Base-by-base conservation (phyloP, 2,329 filamentous ascomycete genomes). In the Arthrobotrys pseudoclavata region DNA sequence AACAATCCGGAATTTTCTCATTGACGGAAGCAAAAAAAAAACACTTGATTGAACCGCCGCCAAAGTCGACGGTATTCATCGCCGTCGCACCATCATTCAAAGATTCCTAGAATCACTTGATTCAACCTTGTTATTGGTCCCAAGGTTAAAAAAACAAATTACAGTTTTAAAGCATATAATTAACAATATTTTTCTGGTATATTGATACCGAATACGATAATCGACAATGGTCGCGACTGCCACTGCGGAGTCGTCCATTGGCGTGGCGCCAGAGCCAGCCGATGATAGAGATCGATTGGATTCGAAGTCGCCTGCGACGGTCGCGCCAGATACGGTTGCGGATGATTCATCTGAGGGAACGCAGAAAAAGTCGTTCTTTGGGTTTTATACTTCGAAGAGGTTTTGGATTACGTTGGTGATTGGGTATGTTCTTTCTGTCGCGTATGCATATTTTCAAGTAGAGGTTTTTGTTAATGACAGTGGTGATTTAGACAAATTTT, bases 381-480 rank as follows among this genome's bases (percentile, higher is more conserved):
- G 91, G 50, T 98, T 96, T 85, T 86, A 98, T 79, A 88, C 87
- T 81, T 97, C 94, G 10, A 87, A 87, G 82, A 92, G 97, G 83
- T 98, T 99, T 83, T 98, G 93, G 89, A 86, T 93, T 80, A 90
- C 97, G 50, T 86, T 98, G 81, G 76, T 89, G 60, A 85, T 98
- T 76, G 94, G 94, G 86, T 90, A 84, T 81, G 85, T 85, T 81
- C 71, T 26, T 1, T 9, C 6, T 22, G 5, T 42, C 31, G n/a
- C 26, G 24, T 20, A 48, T 45, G 22, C 24, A 7, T 31, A 4
- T 31, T 1, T 18, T 15, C 60, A 24, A 20, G 64, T 66, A 2
- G 24, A n/a, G 13, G 26, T n/a, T 40, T n/a, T 40, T 40, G 13
- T n/a, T 40, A 40, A 40, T 40, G 2, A 40, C 79, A 79, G 34